These are phyloP conservation scores for Dichotomopilus funicola DNA, from an alignment of 2,329 filamentous ascomycete species.

Conservation along the genomic window DNA sequence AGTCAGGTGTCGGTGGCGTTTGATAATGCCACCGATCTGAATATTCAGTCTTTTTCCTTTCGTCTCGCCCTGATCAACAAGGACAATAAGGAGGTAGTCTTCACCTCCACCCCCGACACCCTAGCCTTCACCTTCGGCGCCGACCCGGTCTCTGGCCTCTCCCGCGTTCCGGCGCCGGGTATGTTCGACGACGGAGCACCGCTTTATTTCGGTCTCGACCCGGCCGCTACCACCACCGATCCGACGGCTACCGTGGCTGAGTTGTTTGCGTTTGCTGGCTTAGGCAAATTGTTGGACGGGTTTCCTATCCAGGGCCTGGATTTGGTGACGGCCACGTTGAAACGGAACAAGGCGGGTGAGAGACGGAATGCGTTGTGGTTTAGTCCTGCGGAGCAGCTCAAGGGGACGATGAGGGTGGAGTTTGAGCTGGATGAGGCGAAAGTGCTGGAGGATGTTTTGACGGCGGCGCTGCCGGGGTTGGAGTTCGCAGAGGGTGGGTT, in stretches of 20 bases:
- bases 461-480: neutral
- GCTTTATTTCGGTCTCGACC: neutral
- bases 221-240: neutral
- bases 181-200: neutral
- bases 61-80: neutral
- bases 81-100: neutral
- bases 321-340: neutral
- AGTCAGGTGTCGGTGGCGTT: neutral
- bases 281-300: neutral
- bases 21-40: neutral
- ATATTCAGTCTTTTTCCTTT: neutral
- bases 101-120: neutral
- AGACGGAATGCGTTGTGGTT: neutral
- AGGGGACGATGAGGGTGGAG: constrained; percentile 1
- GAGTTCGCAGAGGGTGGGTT: neutral
- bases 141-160: neutral
- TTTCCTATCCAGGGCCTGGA: neutral
- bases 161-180: neutral
- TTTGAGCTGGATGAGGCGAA: neutral
- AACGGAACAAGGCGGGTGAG: neutral
- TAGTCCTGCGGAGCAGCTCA: neutral
- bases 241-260: neutral
- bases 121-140: neutral
- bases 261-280: neutral
- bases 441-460: neutral